Conservation (phyloP, 805 yeast species). For the Candida maris region DNA sequence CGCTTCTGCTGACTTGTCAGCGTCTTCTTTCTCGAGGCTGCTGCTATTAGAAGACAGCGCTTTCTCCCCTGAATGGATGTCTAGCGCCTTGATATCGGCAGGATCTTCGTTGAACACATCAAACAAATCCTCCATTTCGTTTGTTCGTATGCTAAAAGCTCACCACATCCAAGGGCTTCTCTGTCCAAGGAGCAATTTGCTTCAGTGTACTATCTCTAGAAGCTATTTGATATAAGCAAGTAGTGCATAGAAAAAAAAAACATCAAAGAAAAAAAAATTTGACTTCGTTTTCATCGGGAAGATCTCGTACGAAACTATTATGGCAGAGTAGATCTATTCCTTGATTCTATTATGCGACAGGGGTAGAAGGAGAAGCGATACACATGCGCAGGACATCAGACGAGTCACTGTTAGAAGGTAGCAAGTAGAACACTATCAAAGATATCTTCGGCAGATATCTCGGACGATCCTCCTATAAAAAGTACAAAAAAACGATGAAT, state of each 20-base stretch:
- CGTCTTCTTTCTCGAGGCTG: conserved; percentile 18
- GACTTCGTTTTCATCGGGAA: background rate
- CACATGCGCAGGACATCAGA: background rate
- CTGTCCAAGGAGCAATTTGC: too few species aligned
- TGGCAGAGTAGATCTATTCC: background rate
- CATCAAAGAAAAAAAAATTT: conserved; percentile 4
- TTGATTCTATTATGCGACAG: background rate
- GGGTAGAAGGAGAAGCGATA: background rate
- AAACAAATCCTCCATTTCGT: conserved; percentile 52
- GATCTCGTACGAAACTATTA: background rate
- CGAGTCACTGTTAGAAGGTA: too few species aligned
- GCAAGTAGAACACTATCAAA: too few species aligned
- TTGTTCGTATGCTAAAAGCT: background rate
- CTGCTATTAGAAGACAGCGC: background rate
- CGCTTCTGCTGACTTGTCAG: conserved; percentile 7
- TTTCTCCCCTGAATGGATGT: background rate
- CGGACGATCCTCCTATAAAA: too few species aligned
- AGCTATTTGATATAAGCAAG: background rate
- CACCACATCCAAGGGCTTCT: too few species aligned
- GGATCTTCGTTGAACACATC: conserved; percentile 60
- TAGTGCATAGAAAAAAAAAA: conserved; percentile 3
- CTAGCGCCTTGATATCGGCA: conserved; percentile 22
- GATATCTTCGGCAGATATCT: too few species aligned
- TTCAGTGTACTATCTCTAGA: too few species aligned
- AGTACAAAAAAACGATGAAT: too few species aligned